phyloP scores from a whole-genome alignment of 2,329 filamentous ascomycete genomes.

The Pleoardoris graminearum region DNA sequence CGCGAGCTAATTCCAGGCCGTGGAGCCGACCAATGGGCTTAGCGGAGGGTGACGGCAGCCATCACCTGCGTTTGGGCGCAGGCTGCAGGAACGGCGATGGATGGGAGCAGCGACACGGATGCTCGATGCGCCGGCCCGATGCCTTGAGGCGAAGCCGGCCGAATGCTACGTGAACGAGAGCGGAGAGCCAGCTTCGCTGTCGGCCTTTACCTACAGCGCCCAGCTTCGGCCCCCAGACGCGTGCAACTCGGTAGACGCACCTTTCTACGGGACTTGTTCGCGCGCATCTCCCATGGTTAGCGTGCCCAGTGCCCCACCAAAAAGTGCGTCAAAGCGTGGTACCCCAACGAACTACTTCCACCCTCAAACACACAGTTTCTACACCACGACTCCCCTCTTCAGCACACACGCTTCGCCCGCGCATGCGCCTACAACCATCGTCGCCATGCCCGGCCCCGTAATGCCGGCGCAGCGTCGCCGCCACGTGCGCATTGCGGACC shows the following conservation, averaged over 20 bases:
- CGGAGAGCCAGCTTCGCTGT: neutral
- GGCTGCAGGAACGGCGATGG: conserved; percentile 13
- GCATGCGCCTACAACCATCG: conserved; percentile 5
- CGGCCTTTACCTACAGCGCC: neutral
- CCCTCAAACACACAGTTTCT: neutral
- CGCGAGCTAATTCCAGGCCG: conserved; percentile 31
- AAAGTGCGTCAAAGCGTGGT: too few relatives aligned
- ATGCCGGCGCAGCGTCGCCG: conserved; percentile 21
- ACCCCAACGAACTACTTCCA: too few relatives aligned
- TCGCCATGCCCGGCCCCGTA: conserved; percentile 25
- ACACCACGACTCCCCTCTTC: neutral
- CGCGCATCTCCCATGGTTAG: too few relatives aligned
- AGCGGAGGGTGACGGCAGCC: conserved; percentile 5
- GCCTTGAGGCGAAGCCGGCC: neutral
- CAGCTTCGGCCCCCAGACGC: neutral
- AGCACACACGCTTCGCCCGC: neutral
- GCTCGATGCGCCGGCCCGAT: neutral
- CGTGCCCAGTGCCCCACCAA: too few relatives aligned
- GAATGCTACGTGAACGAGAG: neutral
- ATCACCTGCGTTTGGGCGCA: conserved; percentile 17
- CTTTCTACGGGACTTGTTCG: too few relatives aligned
- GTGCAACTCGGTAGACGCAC: too few relatives aligned
- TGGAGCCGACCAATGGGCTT: conserved; percentile 31
- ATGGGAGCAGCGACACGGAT: neutral
- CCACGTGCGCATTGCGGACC: conserved; percentile 21